Base-by-base conservation (phyloP, 2,329 filamentous ascomycete genomes). In the Fonsecaea pedrosoi region DNA sequence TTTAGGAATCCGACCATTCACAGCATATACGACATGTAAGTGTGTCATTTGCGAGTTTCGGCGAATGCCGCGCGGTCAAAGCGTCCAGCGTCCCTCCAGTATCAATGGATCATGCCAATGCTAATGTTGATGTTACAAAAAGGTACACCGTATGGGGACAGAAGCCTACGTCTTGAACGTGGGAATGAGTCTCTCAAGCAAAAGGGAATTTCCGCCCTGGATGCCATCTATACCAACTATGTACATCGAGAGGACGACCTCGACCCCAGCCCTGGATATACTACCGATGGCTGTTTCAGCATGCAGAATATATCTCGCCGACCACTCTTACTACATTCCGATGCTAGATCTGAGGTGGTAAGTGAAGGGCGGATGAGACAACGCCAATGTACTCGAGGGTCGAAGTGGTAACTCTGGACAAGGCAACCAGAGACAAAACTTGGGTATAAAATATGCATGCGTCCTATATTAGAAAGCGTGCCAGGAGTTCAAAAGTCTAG, bases 1-100 rank as follows among this genome's bases (percentile, higher is more conserved):
- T 68, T 77, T 61, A 70, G 70, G 58, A 71, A 77, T 59, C 70
- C 69, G 8, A 74, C 69, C 38, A 73, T 77, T 30, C 77, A 79
- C 67, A 67, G 71, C 25, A 73, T 76, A 55, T 74, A 69, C 62
- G 68, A 74, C 60, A 72, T 75, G 74, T 73, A 70, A 54, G 71
- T 73, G 18, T 15, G 2, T 40, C 12, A 7, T 21, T 4, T 42
- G 35, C 15, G 13, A 21, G 42, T 8, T 21, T 48, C 18, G 42
- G 10, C 30, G 13, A 15, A 42, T 7, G 40, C 8, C 15, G 6
- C 30, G 35, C 35, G 53, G 30, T 55, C 18, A 30, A 35, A 55
- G 6, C 7, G 45, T 50, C 45, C 3, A 30, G 7, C 38, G 13
- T 13, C n/a, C 8, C 34, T 13, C 4, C 6, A 34, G 18, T 21